These are phyloP conservation scores for Neonectria neomacrospora DNA, from an alignment of 2,329 filamentous ascomycete genomes.

Conservation along the genomic window DNA sequence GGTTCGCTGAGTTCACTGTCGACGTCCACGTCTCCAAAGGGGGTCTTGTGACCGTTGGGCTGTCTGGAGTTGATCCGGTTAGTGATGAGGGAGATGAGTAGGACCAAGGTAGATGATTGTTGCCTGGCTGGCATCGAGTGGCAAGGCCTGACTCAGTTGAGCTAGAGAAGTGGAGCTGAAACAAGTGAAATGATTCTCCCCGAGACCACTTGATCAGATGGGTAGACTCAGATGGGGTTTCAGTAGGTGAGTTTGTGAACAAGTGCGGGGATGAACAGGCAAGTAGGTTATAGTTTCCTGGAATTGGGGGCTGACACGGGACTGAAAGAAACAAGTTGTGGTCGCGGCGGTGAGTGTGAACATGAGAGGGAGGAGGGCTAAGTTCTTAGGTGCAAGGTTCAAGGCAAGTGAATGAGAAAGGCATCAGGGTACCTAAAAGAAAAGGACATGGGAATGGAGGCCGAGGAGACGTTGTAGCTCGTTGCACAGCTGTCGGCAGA, in stretches of 20 bases:
- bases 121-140: constrained; percentile 1
- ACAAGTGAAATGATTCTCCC: constrained; percentile 9
- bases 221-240: constrained; percentile 1
- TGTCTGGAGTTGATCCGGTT: constrained; percentile 42
- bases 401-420: constrained; percentile 11
- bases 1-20: constrained; percentile 59
- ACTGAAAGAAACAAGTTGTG: constrained; percentile 19
- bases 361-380: neutral
- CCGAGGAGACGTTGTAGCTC: constrained; percentile 21
- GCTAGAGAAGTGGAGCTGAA: neutral
- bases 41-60: constrained; percentile 44
- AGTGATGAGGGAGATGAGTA: constrained; percentile 32
- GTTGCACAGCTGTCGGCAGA: constrained; percentile 30
- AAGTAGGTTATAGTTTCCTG: constrained; percentile 7
- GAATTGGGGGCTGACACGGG: constrained; percentile 20
- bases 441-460: constrained; percentile 16
- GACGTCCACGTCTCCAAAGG: constrained; percentile 53
- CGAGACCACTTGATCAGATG: constrained; percentile 16
- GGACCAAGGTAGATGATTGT: constrained; percentile 2
- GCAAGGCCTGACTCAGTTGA: neutral
- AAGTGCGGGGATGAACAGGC: neutral
- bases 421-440: constrained; percentile 32
- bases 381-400: neutral
- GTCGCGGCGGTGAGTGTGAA: constrained; percentile 8
- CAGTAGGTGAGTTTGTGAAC: neutral